A percentile compares a stretch with the other conserved stretches of the same genome.
phyloP scores from a whole-genome alignment of 176 grass and related monocot species.

The Saccharum spontaneum region DNA sequence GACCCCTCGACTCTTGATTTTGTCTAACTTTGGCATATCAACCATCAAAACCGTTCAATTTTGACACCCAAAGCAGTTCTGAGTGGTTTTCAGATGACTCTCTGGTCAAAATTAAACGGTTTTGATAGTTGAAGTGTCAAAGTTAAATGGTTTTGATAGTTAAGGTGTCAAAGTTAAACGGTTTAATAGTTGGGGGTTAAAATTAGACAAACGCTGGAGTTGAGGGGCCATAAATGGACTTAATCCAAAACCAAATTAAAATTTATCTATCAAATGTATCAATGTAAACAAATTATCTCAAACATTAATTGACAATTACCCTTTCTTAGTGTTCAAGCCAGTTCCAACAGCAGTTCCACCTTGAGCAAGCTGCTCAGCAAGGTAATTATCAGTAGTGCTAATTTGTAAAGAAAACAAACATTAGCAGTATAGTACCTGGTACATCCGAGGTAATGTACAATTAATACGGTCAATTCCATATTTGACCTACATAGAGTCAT shows the following conservation, averaged over 20 bases:
- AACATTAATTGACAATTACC: slow-evolving; percentile 42
- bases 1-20: too few species aligned
- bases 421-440: slow-evolving; percentile 63
- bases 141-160: too few species aligned
- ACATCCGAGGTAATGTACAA: slow-evolving; percentile 83
- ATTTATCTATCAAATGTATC: not conserved
- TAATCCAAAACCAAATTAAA: not conserved
- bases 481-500: slow-evolving; percentile 62
- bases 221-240: too few species aligned
- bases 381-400: slow-evolving; percentile 22
- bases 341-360: slow-evolving; percentile 99
- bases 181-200: too few species aligned
- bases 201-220: too few species aligned
- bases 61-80: too few species aligned
- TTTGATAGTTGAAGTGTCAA: too few species aligned
- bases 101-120: too few species aligned
- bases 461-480: slow-evolving; percentile 83
- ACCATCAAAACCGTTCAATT: too few species aligned
- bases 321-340: slow-evolving; percentile 96
- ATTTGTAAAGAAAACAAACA: slow-evolving; percentile 37
- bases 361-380: slow-evolving; percentile 84
- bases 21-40: too few species aligned
- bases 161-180: too few species aligned
- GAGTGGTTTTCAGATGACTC: too few species aligned
- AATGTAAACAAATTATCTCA: not conserved